phyloP scores from a whole-genome alignment of 1,139 yeast genomes.

The Trichomonascaceae sp. region DNA sequence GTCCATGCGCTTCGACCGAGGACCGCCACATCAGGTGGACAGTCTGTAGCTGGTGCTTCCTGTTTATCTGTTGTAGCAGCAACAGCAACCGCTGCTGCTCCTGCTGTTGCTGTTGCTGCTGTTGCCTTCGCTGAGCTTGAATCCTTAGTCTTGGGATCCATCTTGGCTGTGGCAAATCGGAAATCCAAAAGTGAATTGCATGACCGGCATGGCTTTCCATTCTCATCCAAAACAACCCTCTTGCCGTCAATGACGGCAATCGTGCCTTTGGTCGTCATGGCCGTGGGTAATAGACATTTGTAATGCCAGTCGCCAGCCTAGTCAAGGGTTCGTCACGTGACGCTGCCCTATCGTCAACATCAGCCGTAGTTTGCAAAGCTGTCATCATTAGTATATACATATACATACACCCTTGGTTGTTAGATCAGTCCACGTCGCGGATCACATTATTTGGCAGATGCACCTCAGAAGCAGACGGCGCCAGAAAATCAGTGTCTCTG shows the following conservation, averaged over 20 bases:
- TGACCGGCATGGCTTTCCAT: slow-evolving; percentile 87
- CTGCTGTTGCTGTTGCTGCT: slow-evolving; percentile 9
- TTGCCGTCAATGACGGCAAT: slow-evolving; percentile 34
- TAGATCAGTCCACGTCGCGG: slow-evolving; percentile 7
- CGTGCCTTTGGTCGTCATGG: slow-evolving; percentile 6
- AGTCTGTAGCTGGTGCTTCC: slow-evolving; percentile 29
- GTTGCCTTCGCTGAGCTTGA: not conserved
- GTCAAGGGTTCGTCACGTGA: too few species aligned
- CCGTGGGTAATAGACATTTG: too few species aligned
- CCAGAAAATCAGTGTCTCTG: slow-evolving; percentile 26
- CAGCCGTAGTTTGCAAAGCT: too few species aligned
- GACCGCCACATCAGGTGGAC: slow-evolving; percentile 79
- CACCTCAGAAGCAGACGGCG: slow-evolving; percentile 14
- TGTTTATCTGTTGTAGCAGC: slow-evolving; percentile 8
- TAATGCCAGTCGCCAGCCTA: too few species aligned
- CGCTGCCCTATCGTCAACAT: too few species aligned
- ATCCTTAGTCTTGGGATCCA: slow-evolving; percentile 4
- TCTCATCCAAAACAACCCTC: slow-evolving; percentile 64
- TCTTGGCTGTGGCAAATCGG: slow-evolving; percentile 34
- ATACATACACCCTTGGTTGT: too few species aligned
- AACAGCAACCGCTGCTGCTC: slow-evolving; percentile 11
- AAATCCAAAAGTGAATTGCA: slow-evolving; percentile 73
- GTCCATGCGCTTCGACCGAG: slow-evolving; percentile 92
- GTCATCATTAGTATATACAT: too few species aligned
- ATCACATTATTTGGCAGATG: slow-evolving; percentile 15